Percentiles rank a stretch among this genome's conserved stretches.
Conservation (phyloP, 805 yeast species). For the Debaryomyces maramus region DNA sequence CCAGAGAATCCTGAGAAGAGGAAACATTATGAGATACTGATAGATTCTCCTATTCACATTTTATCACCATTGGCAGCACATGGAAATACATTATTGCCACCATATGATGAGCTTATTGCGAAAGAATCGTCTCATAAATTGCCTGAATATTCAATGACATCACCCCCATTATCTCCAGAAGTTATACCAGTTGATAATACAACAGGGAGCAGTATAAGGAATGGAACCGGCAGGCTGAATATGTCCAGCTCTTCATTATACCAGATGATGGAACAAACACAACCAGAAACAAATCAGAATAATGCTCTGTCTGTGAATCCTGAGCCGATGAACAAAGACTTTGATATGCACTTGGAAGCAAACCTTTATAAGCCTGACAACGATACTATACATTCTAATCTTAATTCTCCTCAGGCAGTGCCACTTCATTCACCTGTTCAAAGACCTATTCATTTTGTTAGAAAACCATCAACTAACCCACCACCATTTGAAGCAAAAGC, state of each 20-base stretch:
- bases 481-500: conserved; percentile 54
- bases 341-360: conserved; percentile 42
- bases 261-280: conserved; percentile 16
- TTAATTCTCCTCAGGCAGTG: conserved; percentile 64
- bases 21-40: conserved; percentile 90
- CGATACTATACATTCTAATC: conserved; percentile 35
- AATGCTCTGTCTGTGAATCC: conserved; percentile 25
- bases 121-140: conserved; percentile 9
- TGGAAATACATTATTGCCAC: conserved; percentile 75
- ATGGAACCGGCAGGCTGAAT: background rate
- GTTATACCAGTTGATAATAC: conserved; percentile 46
- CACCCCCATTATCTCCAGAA: conserved; percentile 58
- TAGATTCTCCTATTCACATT: conserved; percentile 91
- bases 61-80: conserved; percentile 77
- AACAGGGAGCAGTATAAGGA: background rate
- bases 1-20: conserved; percentile 56
- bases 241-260: conserved; percentile 9
- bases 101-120: conserved; percentile 47
- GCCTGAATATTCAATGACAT: conserved; percentile 25
- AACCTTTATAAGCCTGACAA: conserved; percentile 56
- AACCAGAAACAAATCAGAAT: conserved; percentile 19
- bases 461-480: conserved; percentile 60
- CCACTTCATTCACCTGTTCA: conserved; percentile 49
- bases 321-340: conserved; percentile 35
- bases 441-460: conserved; percentile 54